Evolutionary conservation across 208 protist genomes (phyloP).

Genomic region (Trypanosoma scelopori): DNA sequence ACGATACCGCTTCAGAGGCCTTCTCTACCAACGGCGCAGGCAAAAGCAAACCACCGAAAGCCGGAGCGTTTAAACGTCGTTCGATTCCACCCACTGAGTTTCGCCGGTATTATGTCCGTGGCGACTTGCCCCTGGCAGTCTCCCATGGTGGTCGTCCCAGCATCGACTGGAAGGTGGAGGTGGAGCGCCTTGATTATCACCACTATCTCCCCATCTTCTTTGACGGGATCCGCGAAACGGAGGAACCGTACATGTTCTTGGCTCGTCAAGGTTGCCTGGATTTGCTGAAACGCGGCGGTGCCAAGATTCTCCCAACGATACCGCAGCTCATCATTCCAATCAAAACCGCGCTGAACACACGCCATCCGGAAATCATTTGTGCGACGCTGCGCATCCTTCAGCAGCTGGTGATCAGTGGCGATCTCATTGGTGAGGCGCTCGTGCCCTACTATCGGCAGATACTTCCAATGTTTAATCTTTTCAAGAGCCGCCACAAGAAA

Average conservation of each 20-base stretch:
- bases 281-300: conserved; percentile 94
- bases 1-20: conserved; percentile 55
- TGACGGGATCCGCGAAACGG: conserved; percentile 97
- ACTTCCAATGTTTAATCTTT: conserved; percentile 98
- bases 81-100: conserved; percentile 95
- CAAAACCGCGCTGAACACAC: conserved; percentile 98
- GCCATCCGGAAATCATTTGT: conserved; percentile 97
- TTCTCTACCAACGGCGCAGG: conserved; percentile 81
- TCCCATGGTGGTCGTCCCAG: conserved; percentile 86
- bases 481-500: conserved; percentile 95
- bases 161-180: conserved; percentile 97
- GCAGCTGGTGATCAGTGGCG: conserved; percentile 94
- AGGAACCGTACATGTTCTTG: conserved; percentile 98
- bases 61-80: conserved; percentile 86
- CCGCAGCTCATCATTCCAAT: conserved; percentile 99
- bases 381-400: conserved; percentile 96
- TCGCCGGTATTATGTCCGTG: conserved; percentile 97
- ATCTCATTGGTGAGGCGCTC: conserved; percentile 97
- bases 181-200: conserved; percentile 98
- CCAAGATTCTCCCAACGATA: conserved; percentile 97
- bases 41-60: conserved; percentile 78
- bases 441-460: conserved; percentile 99
- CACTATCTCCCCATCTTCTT: conserved; percentile 99
- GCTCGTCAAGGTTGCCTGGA: conserved; percentile 95
- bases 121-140: conserved; percentile 97